Percentiles rank a stretch among this genome's conserved stretches.
Conservation (phyloP, 2,329 filamentous ascomycete species). For the Macrophomina tecta region DNA sequence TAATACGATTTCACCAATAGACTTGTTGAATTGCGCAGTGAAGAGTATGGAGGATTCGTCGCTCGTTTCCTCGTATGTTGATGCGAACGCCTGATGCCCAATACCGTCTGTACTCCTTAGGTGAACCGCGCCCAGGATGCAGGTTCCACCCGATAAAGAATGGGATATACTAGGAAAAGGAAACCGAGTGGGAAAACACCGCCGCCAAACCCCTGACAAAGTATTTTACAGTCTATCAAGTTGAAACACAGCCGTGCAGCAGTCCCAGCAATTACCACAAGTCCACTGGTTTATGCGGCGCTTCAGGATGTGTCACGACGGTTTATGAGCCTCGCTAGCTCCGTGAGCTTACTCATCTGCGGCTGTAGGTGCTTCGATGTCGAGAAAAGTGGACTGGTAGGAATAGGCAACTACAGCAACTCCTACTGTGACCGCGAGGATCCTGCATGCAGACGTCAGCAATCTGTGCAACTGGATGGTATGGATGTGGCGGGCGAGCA, state of each 20-base stretch:
- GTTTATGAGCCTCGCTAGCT: background rate
- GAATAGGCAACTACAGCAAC: constrained; percentile 7
- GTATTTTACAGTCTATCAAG: constrained; percentile 16
- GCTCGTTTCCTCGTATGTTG: constrained; percentile 5
- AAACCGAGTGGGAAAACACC: background rate
- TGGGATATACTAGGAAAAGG: constrained; percentile 16
- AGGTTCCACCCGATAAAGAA: background rate
- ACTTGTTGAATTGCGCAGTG: background rate
- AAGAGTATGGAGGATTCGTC: constrained; percentile 1
- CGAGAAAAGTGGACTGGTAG: constrained; percentile 6
- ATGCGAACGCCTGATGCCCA: constrained; percentile 10
- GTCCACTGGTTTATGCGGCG: no score
- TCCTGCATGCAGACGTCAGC: constrained; percentile 17
- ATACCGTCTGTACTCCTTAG: background rate
- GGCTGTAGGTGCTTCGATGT: background rate
- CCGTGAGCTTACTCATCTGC: background rate
- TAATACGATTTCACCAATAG: background rate
- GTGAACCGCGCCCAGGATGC: background rate
- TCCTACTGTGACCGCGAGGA: constrained; percentile 6
- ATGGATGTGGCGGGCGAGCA: constrained; percentile 17
- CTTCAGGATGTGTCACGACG: background rate
- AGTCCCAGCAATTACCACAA: background rate
- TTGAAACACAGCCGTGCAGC: background rate
- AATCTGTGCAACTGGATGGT: constrained; percentile 19
- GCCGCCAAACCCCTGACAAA: no score